Evolutionary conservation across 257 asterid genomes (phyloP), one percentile per base, ranked within the genome.

Genomic region (Solanum paucissectum): DNA sequence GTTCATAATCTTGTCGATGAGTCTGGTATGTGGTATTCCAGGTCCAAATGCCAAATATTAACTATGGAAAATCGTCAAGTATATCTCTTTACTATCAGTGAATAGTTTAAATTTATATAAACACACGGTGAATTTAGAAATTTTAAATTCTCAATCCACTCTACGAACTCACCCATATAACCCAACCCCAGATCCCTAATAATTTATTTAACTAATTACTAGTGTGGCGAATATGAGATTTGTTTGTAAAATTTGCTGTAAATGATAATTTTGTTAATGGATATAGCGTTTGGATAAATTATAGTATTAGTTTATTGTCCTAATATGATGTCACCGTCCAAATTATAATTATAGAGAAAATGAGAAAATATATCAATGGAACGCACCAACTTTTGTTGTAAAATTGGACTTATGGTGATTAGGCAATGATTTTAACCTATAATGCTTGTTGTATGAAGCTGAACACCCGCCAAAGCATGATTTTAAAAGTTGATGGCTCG

Each of bases 391-490:
- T 58, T 58, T 21, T 21, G 66, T 58, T 21, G 25, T 58, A 58
- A 20, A 23, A 23, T 62, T 2, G 2, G 69, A 23, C 29, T 62
- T 62, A 2, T 4, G 32, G 3, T 62, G 71, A 62, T 10, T 4
- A 62, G 33, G 16, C 71, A n/a, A 62, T 58, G 71, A 11, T 62
- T 62, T 62, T 62, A 62, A 62, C 16, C 25, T 20, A n/a, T n/a
- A 23, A 23, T n/a, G 4, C 72, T 64, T 64, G 72, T n/a, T 12
- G 33, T 36, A 73, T 36, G 29, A 73, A 12, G 7, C 82, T 74
- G 20, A 89, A 86, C 46, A 89, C 89, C 92, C 88, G 93, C 94
- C 92, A 90, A 90, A 81, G 91, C 86, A 92, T 93, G 98, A 90
- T 73, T 90, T 89, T 88, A 88, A 90, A 91, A 73, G 83, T 86